Conservation (phyloP, 2,329 filamentous ascomycete genomes). For the Hymenoscyphus scutula region DNA sequence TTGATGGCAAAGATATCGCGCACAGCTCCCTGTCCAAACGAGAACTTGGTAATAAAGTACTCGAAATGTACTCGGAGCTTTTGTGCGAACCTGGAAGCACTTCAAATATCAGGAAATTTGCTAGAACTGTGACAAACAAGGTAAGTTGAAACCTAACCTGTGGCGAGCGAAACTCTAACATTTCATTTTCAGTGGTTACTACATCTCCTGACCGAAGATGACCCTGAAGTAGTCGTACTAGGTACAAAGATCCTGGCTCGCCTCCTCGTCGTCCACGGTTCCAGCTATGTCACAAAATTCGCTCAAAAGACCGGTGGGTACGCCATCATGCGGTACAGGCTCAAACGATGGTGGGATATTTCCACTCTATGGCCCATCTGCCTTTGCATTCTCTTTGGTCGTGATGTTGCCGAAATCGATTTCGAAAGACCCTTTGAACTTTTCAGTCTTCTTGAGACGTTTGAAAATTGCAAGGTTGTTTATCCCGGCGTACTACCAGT, state of each 20-base stretch:
- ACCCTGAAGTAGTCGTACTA: slow-evolving; percentile 77
- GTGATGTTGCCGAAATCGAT: slow-evolving; percentile 73
- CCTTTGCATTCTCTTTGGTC: slow-evolving; percentile 83
- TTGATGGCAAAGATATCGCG: slow-evolving; percentile 35
- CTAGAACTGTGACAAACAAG: slow-evolving; percentile 92
- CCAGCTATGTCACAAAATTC: slow-evolving; percentile 82
- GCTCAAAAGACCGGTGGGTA: slow-evolving; percentile 89
- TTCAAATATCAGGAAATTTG: slow-evolving; percentile 78
- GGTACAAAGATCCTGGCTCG: slow-evolving; percentile 81
- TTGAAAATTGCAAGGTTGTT: slow-evolving; percentile 65
- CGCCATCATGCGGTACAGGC: slow-evolving; percentile 73
- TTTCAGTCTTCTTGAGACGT: slow-evolving; percentile 70
- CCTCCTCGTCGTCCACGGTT: slow-evolving; percentile 78
- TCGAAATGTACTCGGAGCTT: slow-evolving; percentile 74
- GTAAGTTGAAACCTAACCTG: slow-evolving; percentile 43
- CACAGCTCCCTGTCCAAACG: slow-evolving; percentile 55
- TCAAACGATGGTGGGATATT: slow-evolving; percentile 87
- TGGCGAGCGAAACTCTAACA: slow-evolving; percentile 31
- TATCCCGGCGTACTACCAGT: slow-evolving; percentile 78
- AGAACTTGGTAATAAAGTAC: slow-evolving; percentile 70
- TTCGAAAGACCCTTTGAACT: slow-evolving; percentile 72
- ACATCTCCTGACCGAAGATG: slow-evolving; percentile 83
- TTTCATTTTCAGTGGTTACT: slow-evolving; percentile 69
- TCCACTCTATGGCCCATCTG: slow-evolving; percentile 83
- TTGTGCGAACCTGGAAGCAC: slow-evolving; percentile 71